Base-by-base conservation (phyloP, 768 basidiomycete genomes). In the Cystobasidium onofrii region DNA sequence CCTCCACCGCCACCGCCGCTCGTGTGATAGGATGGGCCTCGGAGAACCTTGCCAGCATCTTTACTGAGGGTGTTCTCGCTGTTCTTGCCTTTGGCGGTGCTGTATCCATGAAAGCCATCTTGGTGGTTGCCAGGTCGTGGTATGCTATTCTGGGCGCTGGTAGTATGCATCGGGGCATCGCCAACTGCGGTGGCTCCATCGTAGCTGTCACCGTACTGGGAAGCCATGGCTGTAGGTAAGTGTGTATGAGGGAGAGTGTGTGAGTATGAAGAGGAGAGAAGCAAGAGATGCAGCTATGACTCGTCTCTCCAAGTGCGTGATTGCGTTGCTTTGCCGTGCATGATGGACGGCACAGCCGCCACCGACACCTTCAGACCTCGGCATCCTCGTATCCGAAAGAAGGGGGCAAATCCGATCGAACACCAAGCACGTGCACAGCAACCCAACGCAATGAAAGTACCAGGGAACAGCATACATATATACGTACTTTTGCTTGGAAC, bases 101-200 rank as follows among this genome's bases (percentile, higher is more conserved):
- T 29, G 27, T 27, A 60, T 12, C 46, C n/a, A 20, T 29, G 57
- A 29, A 15, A 29, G 57, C 57, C 57, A 31, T 6, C 57, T 31
- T 61, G 29, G 3, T 17, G 4, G 25, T 27, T 18, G 46, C 4
- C 12, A 50, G 6, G 46, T 50, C 46, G 46, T 50, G 46, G 10
- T 20, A 3, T 23, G 34, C 57, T 39, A 39, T 33, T 61, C 13
- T 33, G 57, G 29, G 57, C 34, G n/a, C 4, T 61, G 15, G 29
- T 20, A 23, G 29, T 23, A 25, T 31, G 34, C 23, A 36, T 44
- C 39, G 34, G 63, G 6, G 63, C 25, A n/a, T 67, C 65, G 41
- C 65, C 65, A 3, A 67, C 65, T 15, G 65, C 65, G 18, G 65
- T 67, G n/a, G 65, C 65, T 10, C 65, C 65, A 23, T 67, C 65